Evolutionary conservation across 2,329 filamentous ascomycete species (phyloP).

Genomic region (Cercospora brassicicola): DNA sequence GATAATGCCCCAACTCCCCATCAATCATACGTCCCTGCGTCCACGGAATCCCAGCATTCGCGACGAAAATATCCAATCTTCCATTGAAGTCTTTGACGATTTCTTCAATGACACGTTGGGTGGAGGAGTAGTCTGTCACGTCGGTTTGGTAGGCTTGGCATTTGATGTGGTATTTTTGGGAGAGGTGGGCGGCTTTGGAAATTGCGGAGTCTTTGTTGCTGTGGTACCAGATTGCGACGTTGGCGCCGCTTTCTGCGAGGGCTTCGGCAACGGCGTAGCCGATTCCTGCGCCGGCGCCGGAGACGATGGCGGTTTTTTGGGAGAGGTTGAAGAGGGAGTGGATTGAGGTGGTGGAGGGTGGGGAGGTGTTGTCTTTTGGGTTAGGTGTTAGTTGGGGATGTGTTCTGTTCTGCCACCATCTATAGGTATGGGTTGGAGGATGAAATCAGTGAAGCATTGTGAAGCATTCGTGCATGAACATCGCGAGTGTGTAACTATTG

Average conservation of each 20-base stretch:
- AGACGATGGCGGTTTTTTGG: slow-evolving; percentile 41
- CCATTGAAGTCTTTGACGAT: slow-evolving; percentile 67
- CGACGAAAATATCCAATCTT: slow-evolving; percentile 72
- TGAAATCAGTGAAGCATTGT: neutral
- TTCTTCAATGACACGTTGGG: slow-evolving; percentile 57
- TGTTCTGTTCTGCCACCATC: neutral
- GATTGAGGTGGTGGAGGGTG: slow-evolving; percentile 34
- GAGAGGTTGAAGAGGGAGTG: slow-evolving; percentile 38
- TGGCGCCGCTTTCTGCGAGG: slow-evolving; percentile 44
- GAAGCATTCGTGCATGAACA: neutral
- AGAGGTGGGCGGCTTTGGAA: slow-evolving; percentile 36
- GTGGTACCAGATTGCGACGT: slow-evolving; percentile 49
- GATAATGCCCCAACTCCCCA: slow-evolving; percentile 63
- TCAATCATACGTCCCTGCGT: slow-evolving; percentile 66
- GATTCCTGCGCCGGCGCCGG: slow-evolving; percentile 40
- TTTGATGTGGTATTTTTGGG: slow-evolving; percentile 38
- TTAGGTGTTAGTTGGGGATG: neutral
- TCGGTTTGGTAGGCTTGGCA: slow-evolving; percentile 65
- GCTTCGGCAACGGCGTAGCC: slow-evolving; percentile 38
- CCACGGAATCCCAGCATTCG: slow-evolving; percentile 77
- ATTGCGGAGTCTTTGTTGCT: slow-evolving; percentile 38
- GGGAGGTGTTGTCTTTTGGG: slow-evolving; percentile 35
- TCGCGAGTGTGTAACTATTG: neutral
- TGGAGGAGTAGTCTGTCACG: slow-evolving; percentile 57
- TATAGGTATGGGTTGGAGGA: neutral